These are phyloP conservation scores for Colletotrichum zoysiae DNA, from an alignment of 2,329 filamentous ascomycete species.

Conservation along the genomic window DNA sequence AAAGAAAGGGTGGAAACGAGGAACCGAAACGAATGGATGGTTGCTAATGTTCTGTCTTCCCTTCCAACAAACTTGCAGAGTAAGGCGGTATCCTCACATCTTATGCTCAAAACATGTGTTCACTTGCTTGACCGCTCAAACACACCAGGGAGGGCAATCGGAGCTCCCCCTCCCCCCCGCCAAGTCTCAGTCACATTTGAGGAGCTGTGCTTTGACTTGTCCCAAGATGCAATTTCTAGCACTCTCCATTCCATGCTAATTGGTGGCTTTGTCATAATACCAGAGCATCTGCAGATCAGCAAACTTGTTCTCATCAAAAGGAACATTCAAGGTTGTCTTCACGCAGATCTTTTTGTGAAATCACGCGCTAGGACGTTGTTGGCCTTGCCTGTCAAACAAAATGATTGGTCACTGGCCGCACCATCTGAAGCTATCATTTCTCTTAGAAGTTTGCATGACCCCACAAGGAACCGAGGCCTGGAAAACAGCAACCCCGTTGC, in stretches of 20 bases:
- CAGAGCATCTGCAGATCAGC: conserved; percentile 1
- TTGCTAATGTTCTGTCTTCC: conserved; percentile 12
- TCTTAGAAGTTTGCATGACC: conserved; percentile 24
- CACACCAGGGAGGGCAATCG: background rate
- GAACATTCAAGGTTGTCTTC: background rate
- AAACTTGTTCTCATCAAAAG: conserved; percentile 3
- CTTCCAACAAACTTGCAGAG: background rate
- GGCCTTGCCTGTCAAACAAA: background rate
- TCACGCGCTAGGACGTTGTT: conserved; percentile 18
- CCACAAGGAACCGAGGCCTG: conserved; percentile 10
- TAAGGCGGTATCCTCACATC: conserved; percentile 1
- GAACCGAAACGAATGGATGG: conserved; percentile 9
- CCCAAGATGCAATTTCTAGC: conserved; percentile 35
- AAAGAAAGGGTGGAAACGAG: background rate
- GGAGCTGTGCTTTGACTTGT: conserved; percentile 12
- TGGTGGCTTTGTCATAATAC: conserved; percentile 29
- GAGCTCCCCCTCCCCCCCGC: background rate
- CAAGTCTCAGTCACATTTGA: conserved; percentile 19
- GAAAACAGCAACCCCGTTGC: background rate
- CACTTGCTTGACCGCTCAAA: background rate
- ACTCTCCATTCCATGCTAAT: conserved; percentile 35
- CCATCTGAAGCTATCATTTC: conserved; percentile 20
- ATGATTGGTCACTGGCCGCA: conserved; percentile 28
- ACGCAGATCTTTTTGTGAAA: conserved; percentile 18
- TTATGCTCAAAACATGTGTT: conserved; percentile 9